Percentiles rank a stretch among this genome's conserved stretches.
phyloP scores from a whole-genome alignment of 306 rosid genomes.

The Ormosia emarginata region DNA sequence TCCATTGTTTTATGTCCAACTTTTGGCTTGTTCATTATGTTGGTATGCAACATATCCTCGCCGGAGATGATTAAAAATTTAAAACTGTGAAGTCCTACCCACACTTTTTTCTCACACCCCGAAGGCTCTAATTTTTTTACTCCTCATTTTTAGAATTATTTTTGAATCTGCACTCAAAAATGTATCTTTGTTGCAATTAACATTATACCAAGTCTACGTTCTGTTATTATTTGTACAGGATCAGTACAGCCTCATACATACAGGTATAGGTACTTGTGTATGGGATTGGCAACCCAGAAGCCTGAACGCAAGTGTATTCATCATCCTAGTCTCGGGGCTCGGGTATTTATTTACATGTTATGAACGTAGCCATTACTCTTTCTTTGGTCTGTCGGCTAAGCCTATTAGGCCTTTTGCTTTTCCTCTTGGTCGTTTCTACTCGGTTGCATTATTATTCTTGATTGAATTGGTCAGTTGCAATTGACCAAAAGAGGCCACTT shows the following conservation, averaged over 20 bases:
- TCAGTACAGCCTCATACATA: background rate
- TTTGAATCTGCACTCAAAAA: background rate
- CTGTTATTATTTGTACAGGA: background rate
- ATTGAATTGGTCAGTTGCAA: background rate
- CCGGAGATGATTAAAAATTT: background rate
- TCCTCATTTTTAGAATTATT: background rate
- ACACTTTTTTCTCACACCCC: background rate
- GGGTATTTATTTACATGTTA: background rate
- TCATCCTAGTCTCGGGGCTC: background rate
- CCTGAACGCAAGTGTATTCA: background rate
- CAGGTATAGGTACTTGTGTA: background rate
- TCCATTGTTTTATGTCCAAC: background rate
- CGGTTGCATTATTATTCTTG: background rate
- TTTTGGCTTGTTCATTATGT: background rate
- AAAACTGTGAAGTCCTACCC: background rate
- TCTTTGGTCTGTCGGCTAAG: background rate
- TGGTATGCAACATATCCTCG: background rate
- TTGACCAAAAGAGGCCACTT: background rate
- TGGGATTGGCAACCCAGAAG: constrained; percentile 1
- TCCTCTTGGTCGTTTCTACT: background rate
- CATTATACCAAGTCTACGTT: background rate
- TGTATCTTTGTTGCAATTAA: background rate
- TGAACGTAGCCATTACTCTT: background rate
- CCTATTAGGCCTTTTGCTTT: background rate
- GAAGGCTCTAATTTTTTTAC: background rate